Base-by-base conservation (phyloP, 257 asterid species). In the Marsdenia floribunda region DNA sequence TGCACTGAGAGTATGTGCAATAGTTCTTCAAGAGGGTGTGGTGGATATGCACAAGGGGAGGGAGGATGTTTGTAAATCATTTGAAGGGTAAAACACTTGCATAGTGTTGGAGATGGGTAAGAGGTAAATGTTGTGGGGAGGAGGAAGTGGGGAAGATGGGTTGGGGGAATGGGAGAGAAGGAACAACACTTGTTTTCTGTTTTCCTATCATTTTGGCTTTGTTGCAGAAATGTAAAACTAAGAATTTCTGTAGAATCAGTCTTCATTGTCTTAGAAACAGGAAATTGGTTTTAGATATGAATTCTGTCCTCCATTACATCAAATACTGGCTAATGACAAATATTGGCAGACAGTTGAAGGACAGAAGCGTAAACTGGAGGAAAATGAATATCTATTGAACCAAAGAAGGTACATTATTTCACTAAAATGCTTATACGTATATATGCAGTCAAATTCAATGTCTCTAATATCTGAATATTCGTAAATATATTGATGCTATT, bases 321-420 rank as follows among this genome's bases (percentile, higher is more conserved):
- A 71, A 71, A 5, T 29, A 26, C 40, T 47, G 2, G 0, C 18
- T 58, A 52, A 42, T 13, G 8, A 66, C 24, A 68, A 77, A 73
- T 80, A 9, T 71, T 61, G 52, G 54, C 89, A 94, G 99, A 89
- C 95, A 18, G 92, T 92, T 75, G 97, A 87, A 83, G 97, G 85
- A 60, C 99, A 92, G 78, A 94, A 88, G 76, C 87, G 58, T 63
- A 87, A 74, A 81, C 82, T 87, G 76, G 92, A 83, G 85, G 96
- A 88, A 79, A 79, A 89, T 29, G 88, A 86, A 70, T 86, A 83
- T 73, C 72, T 88, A 71, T 75, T 89, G 76, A 81, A 80, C 63
- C 89, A 87, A 59, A 83, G 97, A 75, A 91, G 97, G 97, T 90
- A 57, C 77, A 81, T 49, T 54, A 22, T 11, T 49, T 13, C 54